A percentile compares a stretch with the other conserved stretches of the same genome.
phyloP scores from a whole-genome alignment of 352 stramenopile species.

The Phytophthora ohioensis region DNA sequence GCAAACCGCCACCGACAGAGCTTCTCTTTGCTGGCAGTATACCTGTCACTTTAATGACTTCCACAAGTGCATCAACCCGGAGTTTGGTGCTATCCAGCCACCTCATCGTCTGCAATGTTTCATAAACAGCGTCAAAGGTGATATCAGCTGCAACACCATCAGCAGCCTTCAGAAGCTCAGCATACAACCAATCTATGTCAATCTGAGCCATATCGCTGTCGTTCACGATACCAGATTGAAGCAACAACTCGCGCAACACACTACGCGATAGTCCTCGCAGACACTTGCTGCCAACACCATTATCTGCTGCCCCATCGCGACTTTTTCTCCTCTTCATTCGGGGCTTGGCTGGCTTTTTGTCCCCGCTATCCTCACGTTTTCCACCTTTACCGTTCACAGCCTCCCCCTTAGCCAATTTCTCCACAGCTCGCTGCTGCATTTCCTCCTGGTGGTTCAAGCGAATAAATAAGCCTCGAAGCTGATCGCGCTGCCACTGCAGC shows the following conservation, averaged over 20 bases:
- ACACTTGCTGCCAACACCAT: slow-evolving; percentile 40
- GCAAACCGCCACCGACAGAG: background rate
- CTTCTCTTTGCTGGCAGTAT: background rate
- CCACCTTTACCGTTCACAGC: background rate
- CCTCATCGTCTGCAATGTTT: slow-evolving; percentile 33
- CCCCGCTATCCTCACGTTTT: background rate
- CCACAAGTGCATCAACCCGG: slow-evolving; percentile 31
- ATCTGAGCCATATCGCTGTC: slow-evolving; percentile 34
- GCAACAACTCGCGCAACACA: slow-evolving; percentile 48
- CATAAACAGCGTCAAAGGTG: slow-evolving; percentile 51
- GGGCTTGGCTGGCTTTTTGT: slow-evolving; percentile 20
- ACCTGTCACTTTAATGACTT: slow-evolving; percentile 9
- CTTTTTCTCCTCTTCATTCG: slow-evolving; percentile 47
- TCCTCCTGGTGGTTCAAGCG: slow-evolving; percentile 44
- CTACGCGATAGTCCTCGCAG: slow-evolving; percentile 49
- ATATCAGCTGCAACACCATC: slow-evolving; percentile 38
- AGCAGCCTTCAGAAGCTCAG: slow-evolving; percentile 36
- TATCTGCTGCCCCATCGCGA: slow-evolving; percentile 3
- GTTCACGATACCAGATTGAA: slow-evolving; percentile 47
- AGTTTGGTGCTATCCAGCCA: slow-evolving; percentile 47
- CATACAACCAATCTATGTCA: slow-evolving; percentile 58
- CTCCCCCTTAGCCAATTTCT: slow-evolving; percentile 17
- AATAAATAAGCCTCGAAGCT: slow-evolving; percentile 55
- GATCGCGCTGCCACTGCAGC: slow-evolving; percentile 53
- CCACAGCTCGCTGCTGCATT: slow-evolving; percentile 21